phyloP scores from a whole-genome alignment of 2,329 filamentous ascomycete genomes.

The Colletotrichum sansevieriae region DNA sequence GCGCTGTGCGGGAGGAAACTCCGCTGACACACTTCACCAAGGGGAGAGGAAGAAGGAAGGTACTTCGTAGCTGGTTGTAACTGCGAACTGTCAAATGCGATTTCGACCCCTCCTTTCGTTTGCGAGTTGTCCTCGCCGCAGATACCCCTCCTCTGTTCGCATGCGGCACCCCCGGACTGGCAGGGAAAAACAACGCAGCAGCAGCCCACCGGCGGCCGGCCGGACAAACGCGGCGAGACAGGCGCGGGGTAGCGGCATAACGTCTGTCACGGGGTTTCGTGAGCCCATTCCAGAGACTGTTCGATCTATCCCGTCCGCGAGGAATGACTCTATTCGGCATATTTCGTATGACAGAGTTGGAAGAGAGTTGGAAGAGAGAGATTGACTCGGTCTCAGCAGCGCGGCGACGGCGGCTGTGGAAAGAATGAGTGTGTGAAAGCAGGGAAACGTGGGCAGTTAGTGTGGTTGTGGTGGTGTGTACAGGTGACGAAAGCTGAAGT shows the following conservation, averaged over 20 bases:
- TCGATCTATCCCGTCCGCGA: background rate
- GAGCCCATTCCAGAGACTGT: slow-evolving; percentile 15
- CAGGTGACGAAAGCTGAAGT: slow-evolving; percentile 3
- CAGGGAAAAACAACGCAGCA: slow-evolving; percentile 8
- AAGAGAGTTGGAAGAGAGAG: background rate
- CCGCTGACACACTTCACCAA: background rate
- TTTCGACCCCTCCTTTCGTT: slow-evolving; percentile 4
- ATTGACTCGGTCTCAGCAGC: background rate
- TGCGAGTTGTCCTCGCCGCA: background rate
- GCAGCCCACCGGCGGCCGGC: slow-evolving; percentile 13
- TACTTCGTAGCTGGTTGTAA: background rate
- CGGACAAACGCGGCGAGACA: slow-evolving; percentile 12
- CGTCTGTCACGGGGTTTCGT: slow-evolving; percentile 7
- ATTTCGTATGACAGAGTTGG: slow-evolving; percentile 8
- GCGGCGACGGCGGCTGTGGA: background rate
- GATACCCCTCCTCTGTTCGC: slow-evolving; percentile 13
- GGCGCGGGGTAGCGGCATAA: slow-evolving; percentile 15
- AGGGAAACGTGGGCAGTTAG: slow-evolving; percentile 20
- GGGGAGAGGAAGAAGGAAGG: background rate
- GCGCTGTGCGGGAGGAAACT: background rate
- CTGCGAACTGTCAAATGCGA: slow-evolving; percentile 9
- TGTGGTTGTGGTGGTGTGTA: slow-evolving; percentile 25
- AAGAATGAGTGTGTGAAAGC: background rate
- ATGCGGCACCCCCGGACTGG: slow-evolving; percentile 18
- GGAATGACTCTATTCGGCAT: background rate